A percentile compares a stretch with the other conserved stretches of the same genome.
phyloP scores from a whole-genome alignment of 2,329 filamentous ascomycete species.

The Rosellinia necatrix region DNA sequence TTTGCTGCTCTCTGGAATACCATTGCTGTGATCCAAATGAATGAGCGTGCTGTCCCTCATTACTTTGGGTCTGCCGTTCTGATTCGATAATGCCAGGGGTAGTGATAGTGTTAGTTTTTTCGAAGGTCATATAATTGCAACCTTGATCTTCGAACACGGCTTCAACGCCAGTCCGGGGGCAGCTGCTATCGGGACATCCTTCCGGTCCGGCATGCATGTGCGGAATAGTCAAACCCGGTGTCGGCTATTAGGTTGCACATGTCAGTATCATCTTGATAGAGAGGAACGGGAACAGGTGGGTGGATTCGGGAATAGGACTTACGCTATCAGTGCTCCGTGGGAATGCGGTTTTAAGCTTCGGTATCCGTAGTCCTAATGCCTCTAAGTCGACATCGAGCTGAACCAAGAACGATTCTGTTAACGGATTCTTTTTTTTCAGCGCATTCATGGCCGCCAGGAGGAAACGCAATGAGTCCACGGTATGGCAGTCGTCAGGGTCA shows the following conservation, averaged over 20 bases:
- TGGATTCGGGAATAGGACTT: constrained; percentile 40
- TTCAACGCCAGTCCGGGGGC: constrained; percentile 41
- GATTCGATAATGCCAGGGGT: constrained; percentile 48
- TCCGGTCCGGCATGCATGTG: not conserved
- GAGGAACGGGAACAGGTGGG: not conserved
- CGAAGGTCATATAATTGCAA: constrained; percentile 25
- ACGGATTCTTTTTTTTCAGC: constrained; percentile 82
- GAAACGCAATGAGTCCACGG: constrained; percentile 83
- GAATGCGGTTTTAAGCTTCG: constrained; percentile 59
- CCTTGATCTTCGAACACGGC: constrained; percentile 47
- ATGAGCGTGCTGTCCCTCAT: constrained; percentile 9
- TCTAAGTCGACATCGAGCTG: constrained; percentile 93
- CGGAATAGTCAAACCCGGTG: constrained; percentile 23
- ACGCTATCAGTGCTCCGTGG: constrained; percentile 58
- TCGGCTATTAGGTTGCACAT: constrained; percentile 40
- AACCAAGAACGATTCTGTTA: constrained; percentile 93
- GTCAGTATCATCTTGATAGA: not conserved
- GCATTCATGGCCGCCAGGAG: constrained; percentile 89
- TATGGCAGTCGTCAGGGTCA: constrained; percentile 80
- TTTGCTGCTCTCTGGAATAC: constrained; percentile 47
- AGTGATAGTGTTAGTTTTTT: constrained; percentile 47
- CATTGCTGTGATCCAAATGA: constrained; percentile 36
- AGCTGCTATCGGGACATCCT: constrained; percentile 8
- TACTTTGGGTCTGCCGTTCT: constrained; percentile 30
- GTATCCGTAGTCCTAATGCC: constrained; percentile 66